Evolutionary conservation across 2,329 filamentous ascomycete species (phyloP).

Genomic region (Gnomoniopsis sp.): DNA sequence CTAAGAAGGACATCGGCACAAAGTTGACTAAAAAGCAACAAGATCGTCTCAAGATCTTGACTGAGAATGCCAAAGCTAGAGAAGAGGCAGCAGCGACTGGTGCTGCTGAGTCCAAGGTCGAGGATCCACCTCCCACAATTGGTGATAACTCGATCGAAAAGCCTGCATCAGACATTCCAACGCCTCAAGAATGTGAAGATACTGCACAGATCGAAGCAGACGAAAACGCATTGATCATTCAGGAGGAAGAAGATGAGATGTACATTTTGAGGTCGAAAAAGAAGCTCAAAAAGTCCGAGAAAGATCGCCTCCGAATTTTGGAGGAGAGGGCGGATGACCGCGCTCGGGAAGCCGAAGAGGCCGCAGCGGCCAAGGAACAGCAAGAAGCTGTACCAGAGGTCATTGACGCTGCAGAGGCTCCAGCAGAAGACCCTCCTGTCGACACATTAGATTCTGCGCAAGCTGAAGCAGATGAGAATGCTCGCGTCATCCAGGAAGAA

Average conservation of each 20-base stretch:
- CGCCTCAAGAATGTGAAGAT: not conserved
- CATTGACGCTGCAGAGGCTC: not conserved
- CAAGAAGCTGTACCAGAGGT: not conserved
- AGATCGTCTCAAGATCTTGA: conserved; percentile 9
- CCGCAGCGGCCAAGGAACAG: not conserved
- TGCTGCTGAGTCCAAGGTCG: not conserved
- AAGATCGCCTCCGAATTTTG: conserved; percentile 6
- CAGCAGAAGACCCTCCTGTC: not conserved
- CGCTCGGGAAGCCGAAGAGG: conserved; percentile 2
- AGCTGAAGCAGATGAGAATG: conserved; percentile 14
- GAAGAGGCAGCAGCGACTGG: conserved; percentile 4
- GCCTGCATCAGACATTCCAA: not conserved
- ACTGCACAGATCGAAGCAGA: conserved; percentile 23
- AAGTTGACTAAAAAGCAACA: conserved; percentile 10
- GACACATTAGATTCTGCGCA: not conserved
- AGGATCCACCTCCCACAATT: not conserved
- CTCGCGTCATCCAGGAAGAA: conserved; percentile 8
- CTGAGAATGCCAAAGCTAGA: conserved; percentile 9
- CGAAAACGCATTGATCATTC: conserved; percentile 14
- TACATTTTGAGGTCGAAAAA: conserved; percentile 1
- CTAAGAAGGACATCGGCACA: conserved; percentile 9
- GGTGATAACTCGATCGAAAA: not conserved
- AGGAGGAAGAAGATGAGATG: conserved; percentile 15
- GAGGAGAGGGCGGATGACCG: conserved; percentile 12
- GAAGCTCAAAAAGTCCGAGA: conserved; percentile 11